These are phyloP conservation scores for Protomyces inouyei DNA, from an alignment of 1,139 yeast species.

Conservation along the genomic window DNA sequence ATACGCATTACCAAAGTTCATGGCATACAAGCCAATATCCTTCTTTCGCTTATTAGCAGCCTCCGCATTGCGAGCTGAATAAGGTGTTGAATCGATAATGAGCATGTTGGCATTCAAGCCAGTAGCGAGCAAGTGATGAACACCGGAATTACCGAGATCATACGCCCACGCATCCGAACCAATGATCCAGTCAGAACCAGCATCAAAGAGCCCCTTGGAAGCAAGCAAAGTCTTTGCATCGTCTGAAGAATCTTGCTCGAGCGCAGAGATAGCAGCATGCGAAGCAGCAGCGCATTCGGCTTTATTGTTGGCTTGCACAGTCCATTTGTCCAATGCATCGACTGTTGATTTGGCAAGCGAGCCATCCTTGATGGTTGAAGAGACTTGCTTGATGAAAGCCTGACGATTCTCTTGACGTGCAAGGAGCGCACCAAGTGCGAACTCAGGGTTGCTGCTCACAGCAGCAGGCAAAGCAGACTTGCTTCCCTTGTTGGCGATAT, in stretches of 20 bases:
- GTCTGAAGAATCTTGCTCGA: conserved; percentile 46
- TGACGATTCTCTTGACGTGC: conserved; percentile 52
- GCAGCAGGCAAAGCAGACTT: conserved; percentile 10
- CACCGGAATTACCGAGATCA: conserved; percentile 87
- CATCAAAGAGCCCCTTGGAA: conserved; percentile 46
- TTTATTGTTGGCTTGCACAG: conserved; percentile 38
- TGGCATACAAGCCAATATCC: conserved; percentile 90
- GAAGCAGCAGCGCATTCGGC: conserved; percentile 20
- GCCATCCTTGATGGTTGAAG: conserved; percentile 48
- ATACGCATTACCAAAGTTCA: conserved; percentile 85
- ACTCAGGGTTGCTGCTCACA: conserved; percentile 58
- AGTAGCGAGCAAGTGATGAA: conserved; percentile 74
- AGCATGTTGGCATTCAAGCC: conserved; percentile 77
- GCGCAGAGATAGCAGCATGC: conserved; percentile 42
- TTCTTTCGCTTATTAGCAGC: conserved; percentile 56
- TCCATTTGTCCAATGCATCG: conserved; percentile 65
- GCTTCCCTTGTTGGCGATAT: conserved; percentile 52
- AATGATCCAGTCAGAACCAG: conserved; percentile 68
- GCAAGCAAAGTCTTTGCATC: conserved; percentile 48
- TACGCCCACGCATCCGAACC: conserved; percentile 96
- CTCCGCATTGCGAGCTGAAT: conserved; percentile 42
- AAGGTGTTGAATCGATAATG: conserved; percentile 89
- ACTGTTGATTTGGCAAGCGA: conserved; percentile 51
- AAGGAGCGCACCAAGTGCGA: conserved; percentile 74
- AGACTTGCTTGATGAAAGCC: conserved; percentile 49